Base-by-base conservation (phyloP, 177 flowering plant genomes). In the Vitis hybrid region DNA sequence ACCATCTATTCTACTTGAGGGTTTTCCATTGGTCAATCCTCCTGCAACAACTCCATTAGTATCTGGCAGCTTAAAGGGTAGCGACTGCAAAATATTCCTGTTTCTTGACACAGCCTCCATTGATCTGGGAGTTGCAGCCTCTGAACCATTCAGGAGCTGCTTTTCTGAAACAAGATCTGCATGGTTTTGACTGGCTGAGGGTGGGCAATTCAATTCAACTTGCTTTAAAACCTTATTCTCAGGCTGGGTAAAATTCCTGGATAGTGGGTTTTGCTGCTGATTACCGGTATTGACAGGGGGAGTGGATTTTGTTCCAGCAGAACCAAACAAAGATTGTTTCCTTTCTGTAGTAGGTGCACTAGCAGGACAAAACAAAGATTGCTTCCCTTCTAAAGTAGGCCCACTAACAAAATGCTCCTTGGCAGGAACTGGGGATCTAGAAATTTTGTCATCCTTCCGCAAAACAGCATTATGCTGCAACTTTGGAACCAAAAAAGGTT, bases 1-100 rank as follows among this genome's bases (percentile, higher is more conserved):
- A 32, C 63, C 64, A 67, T 73, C 78, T 53, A 76, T 61, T 59
- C 54, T 57, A 70, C 32, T 77, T 18, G 61, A 61, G 46, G 65
- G 61, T 76, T 73, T 86, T 50, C 84, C 87, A 79, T 87, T 82
- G 21, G 85, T 77, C 71, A 85, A 61, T 30, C 78, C 79, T 59
- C 84, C 82, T 57, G 68, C 63, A 68, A 72, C 71, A 76, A 69
- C 68, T 61, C 85, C 89, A 70, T 68, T 78, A 49, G 58, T 41
- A 62, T 75, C 76, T 11, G 74, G 79, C 49, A 65, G 49, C 57
- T 66, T 67, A 61, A 66, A 74, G 48, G 63, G 69, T 15, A 70
- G 71, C 70, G 88, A 56, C 20, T 71, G 79, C 3, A 61, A 59
- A 74, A 64, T 71, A 79, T 66, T 80, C 64, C 61, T 71, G 59